These are phyloP conservation scores for Cetradonia linearis DNA, from an alignment of 495 filamentous ascomycete genomes.

Conservation along the genomic window DNA sequence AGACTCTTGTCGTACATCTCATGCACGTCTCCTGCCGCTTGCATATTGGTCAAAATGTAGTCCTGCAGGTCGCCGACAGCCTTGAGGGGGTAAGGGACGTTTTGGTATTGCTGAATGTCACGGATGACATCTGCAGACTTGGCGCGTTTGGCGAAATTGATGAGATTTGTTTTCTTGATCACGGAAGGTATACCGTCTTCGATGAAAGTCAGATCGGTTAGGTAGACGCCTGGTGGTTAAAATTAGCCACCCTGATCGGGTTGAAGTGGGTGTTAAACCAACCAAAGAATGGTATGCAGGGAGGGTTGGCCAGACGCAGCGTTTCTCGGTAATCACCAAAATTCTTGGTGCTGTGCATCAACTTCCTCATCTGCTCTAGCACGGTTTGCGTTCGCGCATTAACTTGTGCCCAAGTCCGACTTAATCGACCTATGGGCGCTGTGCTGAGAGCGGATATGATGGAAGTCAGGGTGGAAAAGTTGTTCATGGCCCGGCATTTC, in stretches of 20 bases:
- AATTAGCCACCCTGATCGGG: conserved; percentile 18
- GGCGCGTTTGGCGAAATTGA: conserved; percentile 96
- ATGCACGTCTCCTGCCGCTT: conserved; percentile 86
- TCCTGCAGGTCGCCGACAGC: conserved; percentile 88
- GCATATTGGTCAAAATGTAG: conserved; percentile 92
- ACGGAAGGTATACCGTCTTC: conserved; percentile 95
- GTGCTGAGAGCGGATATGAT: conserved; percentile 94
- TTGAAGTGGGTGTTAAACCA: conserved; percentile 29
- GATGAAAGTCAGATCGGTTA: conserved; percentile 97
- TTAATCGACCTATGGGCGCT: conserved; percentile 85
- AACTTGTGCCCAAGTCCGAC: conserved; percentile 89
- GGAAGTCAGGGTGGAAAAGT: conserved; percentile 96
- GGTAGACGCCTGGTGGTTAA: conserved; percentile 64
- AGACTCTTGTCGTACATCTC: conserved; percentile 98
- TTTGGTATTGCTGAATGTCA: conserved; percentile 97
- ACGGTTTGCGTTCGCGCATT: conserved; percentile 68
- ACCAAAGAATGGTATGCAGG: conserved; percentile 98
- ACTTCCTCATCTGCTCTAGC: conserved; percentile 78
- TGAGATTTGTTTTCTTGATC: conserved; percentile 86
- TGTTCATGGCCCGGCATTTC: conserved; percentile 92
- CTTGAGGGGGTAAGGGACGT: conserved; percentile 82
- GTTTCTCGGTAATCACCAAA: conserved; percentile 94
- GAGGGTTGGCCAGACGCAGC: conserved; percentile 83
- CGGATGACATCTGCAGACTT: conserved; percentile 97
- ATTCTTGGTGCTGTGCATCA: conserved; percentile 98